Evolutionary conservation across 2,329 filamentous ascomycete species (phyloP), one percentile per base, ranked within the genome.

Genomic region (Penicillium vulpinum): DNA sequence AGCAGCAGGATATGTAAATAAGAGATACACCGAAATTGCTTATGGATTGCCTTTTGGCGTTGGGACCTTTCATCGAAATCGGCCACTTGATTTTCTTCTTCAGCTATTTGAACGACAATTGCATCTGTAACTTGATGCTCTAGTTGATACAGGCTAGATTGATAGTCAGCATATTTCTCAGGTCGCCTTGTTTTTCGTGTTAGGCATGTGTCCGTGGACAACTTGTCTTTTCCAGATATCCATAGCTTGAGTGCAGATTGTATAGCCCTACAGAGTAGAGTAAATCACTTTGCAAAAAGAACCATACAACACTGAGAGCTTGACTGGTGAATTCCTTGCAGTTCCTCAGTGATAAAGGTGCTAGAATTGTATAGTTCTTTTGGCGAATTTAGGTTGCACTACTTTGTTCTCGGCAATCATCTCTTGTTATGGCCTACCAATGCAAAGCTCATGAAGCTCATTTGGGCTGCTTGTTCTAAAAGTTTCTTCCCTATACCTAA

Each of bases 1-100:
- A 66, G 63, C 59, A 69, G 65, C 67, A 60, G 64, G 64, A 70
- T 69, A 73, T 75, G 73, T 75, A 75, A 68, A 75, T 75, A 75
- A 61, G 69, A 61, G 66, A 70, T 72, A 67, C 59, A 62, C 63
- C 63, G 65, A 71, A 63, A 72, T 65, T 66, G 69, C 66, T 69
- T 68, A 73, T 68, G 68, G 62, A 72, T 62, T 66, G 66, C 68
- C 65, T 64, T 60, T 66, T 70, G 72, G 70, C 67, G 70, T 73
- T 72, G 63, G 68, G 66, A 70, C 47, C 43, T 54, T 56, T 62
- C 55, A 61, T 67, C 60, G 16, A 33, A 39, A 33, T 28, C 35
- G 31, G 36, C 50, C 36, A 47, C 29, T 44, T 41, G 22, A 44
- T 43, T 45, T 41, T 35, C 36, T 41, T 35, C 36, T 48, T 38